phyloP scores from a whole-genome alignment of 148 eudicot genomes.

The Rhododendron williamsianum region DNA sequence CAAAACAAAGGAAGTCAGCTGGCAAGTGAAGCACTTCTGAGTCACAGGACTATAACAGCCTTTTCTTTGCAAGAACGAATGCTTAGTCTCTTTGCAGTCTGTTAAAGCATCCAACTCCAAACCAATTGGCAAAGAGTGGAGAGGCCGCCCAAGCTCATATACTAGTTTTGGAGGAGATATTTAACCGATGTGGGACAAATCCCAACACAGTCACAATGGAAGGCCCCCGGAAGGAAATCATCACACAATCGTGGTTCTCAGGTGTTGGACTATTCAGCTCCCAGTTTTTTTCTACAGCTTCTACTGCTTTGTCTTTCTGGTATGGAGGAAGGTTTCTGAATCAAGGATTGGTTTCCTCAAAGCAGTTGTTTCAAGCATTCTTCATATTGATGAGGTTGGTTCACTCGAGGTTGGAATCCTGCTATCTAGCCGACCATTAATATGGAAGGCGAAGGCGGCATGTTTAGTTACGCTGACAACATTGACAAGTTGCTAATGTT shows the following conservation, averaged over 20 bases:
- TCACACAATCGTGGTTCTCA: conserved; percentile 30
- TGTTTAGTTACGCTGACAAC: neutral
- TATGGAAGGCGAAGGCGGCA: neutral
- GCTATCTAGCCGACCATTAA: neutral
- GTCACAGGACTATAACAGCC: conserved; percentile 29
- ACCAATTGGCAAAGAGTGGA: no score
- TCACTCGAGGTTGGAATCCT: neutral
- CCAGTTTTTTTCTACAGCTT: conserved; percentile 13
- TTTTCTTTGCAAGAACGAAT: conserved; percentile 23
- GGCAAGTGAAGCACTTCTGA: conserved; percentile 33
- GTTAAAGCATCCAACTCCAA: no score
- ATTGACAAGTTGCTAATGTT: neutral
- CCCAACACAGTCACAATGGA: conserved; percentile 18
- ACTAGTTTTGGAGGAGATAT: no score
- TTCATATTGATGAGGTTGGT: conserved; percentile 26
- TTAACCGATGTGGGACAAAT: no score
- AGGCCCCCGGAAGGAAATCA: conserved; percentile 24
- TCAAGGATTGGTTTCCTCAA: conserved; percentile 12
- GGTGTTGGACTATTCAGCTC: conserved; percentile 21
- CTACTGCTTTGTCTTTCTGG: conserved; percentile 27
- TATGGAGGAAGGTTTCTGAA: conserved; percentile 30
- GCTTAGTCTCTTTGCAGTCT: conserved; percentile 12
- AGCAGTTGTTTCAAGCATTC: conserved; percentile 28
- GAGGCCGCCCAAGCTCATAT: no score
- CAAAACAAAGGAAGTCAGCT: neutral